Percentiles rank a stretch among this genome's conserved stretches.
These are phyloP conservation scores for Przewalskia tangutica DNA, from an alignment of 257 asterid genomes.

Conservation along the genomic window DNA sequence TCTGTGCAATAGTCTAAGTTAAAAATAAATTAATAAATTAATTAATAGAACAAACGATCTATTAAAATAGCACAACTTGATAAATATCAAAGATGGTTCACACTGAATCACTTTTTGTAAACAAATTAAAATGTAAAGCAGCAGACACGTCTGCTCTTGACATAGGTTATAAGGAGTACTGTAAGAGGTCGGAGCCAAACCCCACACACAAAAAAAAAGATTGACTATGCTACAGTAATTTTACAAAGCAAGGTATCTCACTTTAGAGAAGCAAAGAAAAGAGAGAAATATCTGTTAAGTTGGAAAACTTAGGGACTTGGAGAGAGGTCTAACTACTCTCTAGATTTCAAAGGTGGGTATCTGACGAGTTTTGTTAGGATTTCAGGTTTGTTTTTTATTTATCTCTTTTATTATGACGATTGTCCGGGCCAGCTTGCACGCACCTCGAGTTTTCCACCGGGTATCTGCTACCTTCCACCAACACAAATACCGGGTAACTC, in stretches of 20 bases:
- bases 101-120: not conserved
- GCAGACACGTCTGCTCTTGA: not conserved
- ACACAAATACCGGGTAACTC: not conserved
- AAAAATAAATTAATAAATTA: not conserved
- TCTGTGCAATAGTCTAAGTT: not conserved
- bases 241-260: not conserved
- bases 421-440: not conserved
- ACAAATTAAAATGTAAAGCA: not conserved
- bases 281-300: not conserved
- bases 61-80: not conserved
- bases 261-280: not conserved
- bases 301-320: not conserved
- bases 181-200: not conserved
- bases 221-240: not conserved
- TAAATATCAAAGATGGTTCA: not conserved
- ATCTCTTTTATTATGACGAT: not conserved
- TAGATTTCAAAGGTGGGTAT: not conserved
- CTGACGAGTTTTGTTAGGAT: not conserved
- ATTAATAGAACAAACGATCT: not conserved
- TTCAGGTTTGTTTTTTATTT: not conserved
- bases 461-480: not conserved
- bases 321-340: not conserved
- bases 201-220: not conserved
- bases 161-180: not conserved
- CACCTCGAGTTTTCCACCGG: not conserved